Evolutionary conservation across 116 monocot species (phyloP).

Genomic region (Zostera marina): DNA sequence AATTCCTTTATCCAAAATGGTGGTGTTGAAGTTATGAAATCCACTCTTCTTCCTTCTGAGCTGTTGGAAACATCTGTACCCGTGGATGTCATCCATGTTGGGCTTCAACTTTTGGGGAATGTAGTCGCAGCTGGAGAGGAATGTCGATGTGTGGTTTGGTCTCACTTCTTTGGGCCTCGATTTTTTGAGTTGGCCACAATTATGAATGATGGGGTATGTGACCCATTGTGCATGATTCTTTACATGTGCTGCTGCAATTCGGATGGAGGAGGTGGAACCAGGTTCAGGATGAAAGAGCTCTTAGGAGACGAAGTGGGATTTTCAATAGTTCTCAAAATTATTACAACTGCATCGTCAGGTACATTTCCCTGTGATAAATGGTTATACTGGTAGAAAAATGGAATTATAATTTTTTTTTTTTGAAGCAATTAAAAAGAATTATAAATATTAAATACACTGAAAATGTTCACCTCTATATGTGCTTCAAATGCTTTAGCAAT

Average conservation of each 20-base stretch:
- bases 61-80: neutral
- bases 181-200: slow-evolving; percentile 33
- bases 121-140: slow-evolving; percentile 38
- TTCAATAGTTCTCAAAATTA: slow-evolving; percentile 25
- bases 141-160: slow-evolving; percentile 38
- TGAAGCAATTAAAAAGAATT: too few species aligned
- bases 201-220: slow-evolving; percentile 22
- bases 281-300: slow-evolving; percentile 34
- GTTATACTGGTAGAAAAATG: neutral
- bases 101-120: slow-evolving; percentile 56
- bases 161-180: slow-evolving; percentile 25
- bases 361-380: neutral
- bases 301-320: slow-evolving; percentile 25
- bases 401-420: too few species aligned
- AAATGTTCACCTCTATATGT: neutral
- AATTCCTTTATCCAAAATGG: slow-evolving; percentile 27
- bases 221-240: slow-evolving; percentile 52
- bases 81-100: slow-evolving; percentile 21
- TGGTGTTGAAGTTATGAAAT: neutral
- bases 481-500: neutral
- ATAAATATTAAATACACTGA: too few species aligned
- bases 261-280: slow-evolving; percentile 8
- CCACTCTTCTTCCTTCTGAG: slow-evolving; percentile 11
- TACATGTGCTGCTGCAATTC: slow-evolving; percentile 38
- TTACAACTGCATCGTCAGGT: slow-evolving; percentile 36